Conservation (phyloP, 179 eudicot genomes). For the Pouteria campechiana region DNA sequence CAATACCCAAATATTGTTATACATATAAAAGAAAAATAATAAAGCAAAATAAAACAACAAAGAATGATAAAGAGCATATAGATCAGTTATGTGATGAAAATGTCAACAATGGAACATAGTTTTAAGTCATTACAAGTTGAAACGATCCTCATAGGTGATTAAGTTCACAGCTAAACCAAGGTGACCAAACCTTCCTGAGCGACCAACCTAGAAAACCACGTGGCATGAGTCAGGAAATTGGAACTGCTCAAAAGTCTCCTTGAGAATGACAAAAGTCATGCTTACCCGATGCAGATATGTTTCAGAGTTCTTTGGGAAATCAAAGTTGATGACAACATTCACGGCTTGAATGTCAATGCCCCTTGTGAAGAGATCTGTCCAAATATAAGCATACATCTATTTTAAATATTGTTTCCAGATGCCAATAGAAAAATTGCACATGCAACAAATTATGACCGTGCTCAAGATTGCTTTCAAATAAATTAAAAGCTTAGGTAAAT, state of each 20-base stretch:
- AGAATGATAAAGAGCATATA: not conserved
- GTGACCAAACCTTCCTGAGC: constrained; percentile 95
- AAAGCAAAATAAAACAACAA: not conserved
- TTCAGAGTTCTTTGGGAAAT: constrained; percentile 86
- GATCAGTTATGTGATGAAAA: too few relatives aligned
- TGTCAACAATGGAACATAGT: too few relatives aligned
- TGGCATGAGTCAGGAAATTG: not conserved
- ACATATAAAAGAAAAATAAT: constrained; percentile 1
- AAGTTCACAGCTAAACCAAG: constrained; percentile 94
- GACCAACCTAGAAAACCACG: constrained; percentile 54
- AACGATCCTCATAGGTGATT: constrained; percentile 95
- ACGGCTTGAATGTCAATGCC: constrained; percentile 99
- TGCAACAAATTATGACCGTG: too few relatives aligned
- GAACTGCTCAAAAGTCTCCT: not conserved
- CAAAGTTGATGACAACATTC: constrained; percentile 91
- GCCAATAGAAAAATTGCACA: too few relatives aligned
- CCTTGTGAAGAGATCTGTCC: constrained; percentile 83
- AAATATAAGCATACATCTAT: not conserved
- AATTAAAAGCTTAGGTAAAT: too few relatives aligned
- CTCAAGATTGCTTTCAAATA: too few relatives aligned
- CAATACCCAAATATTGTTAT: too few relatives aligned
- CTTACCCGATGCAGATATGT: constrained; percentile 93
- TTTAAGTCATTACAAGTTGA: constrained; percentile 96
- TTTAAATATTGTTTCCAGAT: not conserved
- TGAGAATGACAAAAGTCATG: not conserved